Evolutionary conservation across 2,329 filamentous ascomycete genomes (phyloP), one percentile per base, ranked within the genome.

Genomic region (Cyphellophora europaea): DNA sequence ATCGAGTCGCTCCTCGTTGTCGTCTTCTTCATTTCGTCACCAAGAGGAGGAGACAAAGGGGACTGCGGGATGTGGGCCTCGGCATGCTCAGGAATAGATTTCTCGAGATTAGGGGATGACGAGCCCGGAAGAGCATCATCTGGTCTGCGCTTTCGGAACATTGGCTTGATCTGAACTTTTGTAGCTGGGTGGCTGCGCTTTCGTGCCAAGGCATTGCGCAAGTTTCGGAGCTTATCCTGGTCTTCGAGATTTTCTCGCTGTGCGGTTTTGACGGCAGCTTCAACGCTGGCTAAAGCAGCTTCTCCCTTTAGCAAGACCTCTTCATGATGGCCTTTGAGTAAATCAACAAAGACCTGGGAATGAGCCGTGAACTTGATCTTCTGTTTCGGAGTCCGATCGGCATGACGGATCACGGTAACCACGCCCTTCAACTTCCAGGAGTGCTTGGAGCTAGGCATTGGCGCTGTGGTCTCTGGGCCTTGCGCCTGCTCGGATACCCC

Each of bases 321-420:
- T 58, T 96, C 89, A 52, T 93, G 85, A 51, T 98, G 89, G 0
- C 91, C 91, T 55, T 89, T 93, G 27, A 98, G 73, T 3, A 98
- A 69, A 45, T 93, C 84, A 44, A 98, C 88, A 53, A 98, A 98
- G 0, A 91, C 91, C 43, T 88, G 85, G 0, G 87, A 93, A 54
- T 98, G 91, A 51, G 98, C 96, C 0, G 91, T 98, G 52, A 96
- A 98, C 57, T 98, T 98, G 69, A 95, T 95, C 57, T 98, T 98
- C 53, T 98, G 91, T 62, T 98, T 98, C 2, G 91, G 91, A 2
- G 91, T 98, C 37, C 91, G 81, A 62, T 98, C 91, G 3, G 93
- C 93, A 59, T 98, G 91, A 17, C 91, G 78, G 46, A 98, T 87
- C 11, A 98, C 91, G 2, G 88, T 89, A 1, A 98, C 89, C 62